Conservation (phyloP, 2,329 filamentous ascomycete genomes). For the Epichloe uncinata region DNA sequence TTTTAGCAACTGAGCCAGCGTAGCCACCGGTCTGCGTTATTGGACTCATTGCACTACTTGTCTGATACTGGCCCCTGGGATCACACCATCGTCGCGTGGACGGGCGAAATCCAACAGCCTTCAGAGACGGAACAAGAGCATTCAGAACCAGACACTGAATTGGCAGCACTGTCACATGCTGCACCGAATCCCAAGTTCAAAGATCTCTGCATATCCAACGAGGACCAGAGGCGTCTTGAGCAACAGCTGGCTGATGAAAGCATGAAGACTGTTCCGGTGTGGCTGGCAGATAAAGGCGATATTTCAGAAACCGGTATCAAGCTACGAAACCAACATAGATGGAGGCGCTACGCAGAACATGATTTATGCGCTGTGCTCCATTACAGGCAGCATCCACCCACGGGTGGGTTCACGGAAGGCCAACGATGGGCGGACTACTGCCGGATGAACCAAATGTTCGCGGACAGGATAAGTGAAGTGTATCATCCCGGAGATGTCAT, state of each 20-base stretch:
- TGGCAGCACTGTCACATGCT: neutral
- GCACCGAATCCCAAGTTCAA: neutral
- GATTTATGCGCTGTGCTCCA: constrained; percentile 88
- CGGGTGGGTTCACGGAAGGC: constrained; percentile 65
- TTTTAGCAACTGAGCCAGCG: constrained; percentile 25
- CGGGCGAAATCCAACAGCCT: constrained; percentile 54
- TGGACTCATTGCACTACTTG: constrained; percentile 78
- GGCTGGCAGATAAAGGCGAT: constrained; percentile 71
- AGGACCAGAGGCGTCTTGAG: constrained; percentile 61
- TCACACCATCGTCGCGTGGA: constrained; percentile 88
- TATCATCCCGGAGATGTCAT: constrained; percentile 89
- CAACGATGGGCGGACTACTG: constrained; percentile 87
- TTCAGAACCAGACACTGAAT: neutral
- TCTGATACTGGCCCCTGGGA: constrained; percentile 75
- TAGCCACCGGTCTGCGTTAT: constrained; percentile 76
- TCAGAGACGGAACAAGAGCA: constrained; percentile 12
- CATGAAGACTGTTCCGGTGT: constrained; percentile 72
- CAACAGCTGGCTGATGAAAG: constrained; percentile 57
- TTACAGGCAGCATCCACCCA: constrained; percentile 86
- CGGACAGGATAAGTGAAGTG: constrained; percentile 69
- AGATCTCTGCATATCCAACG: constrained; percentile 32
- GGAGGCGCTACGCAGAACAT: constrained; percentile 81
- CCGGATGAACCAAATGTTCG: constrained; percentile 82
- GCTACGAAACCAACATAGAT: constrained; percentile 69
- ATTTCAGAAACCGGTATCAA: constrained; percentile 32